Conservation (phyloP, 768 basidiomycete genomes). For the Naganishia friedmannii region DNA sequence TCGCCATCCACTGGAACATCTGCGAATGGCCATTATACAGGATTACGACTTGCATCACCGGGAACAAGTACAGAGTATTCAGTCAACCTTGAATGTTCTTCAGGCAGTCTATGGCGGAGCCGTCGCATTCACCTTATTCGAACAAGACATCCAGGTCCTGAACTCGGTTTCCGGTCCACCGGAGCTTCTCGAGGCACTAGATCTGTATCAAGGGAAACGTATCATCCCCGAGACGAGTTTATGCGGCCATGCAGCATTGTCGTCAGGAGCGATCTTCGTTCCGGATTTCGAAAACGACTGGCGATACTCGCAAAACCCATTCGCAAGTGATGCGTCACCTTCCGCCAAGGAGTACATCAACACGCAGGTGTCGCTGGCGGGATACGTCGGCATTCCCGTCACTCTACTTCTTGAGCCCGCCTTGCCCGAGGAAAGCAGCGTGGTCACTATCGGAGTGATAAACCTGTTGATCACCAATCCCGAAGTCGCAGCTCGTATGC, state of each 20-base stretch:
- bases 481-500: not conserved
- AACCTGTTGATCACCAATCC: slow-evolving; percentile 29
- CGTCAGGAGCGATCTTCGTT: slow-evolving; percentile 1
- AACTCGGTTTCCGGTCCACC: slow-evolving; percentile 14
- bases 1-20: slow-evolving; percentile 34
- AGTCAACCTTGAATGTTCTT: slow-evolving; percentile 35
- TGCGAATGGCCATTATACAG: slow-evolving; percentile 31
- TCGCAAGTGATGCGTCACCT: not conserved
- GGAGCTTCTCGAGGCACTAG: not conserved
- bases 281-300: slow-evolving; percentile 16
- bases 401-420: slow-evolving; percentile 15
- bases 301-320: slow-evolving; percentile 16
- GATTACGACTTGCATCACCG: slow-evolving; percentile 37
- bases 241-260: slow-evolving; percentile 19
- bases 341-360: slow-evolving; percentile 10
- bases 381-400: slow-evolving; percentile 3
- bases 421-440: not conserved
- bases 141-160: not conserved
- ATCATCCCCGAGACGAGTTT: slow-evolving; percentile 19
- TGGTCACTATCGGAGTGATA: slow-evolving; percentile 30
- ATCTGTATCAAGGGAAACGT: slow-evolving; percentile 14
- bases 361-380: slow-evolving; percentile 9
- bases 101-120: slow-evolving; percentile 35
- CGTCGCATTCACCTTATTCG: slow-evolving; percentile 12
- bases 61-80: slow-evolving; percentile 36